Percentiles rank a stretch among this genome's conserved stretches.
Conservation (phyloP, 2,329 filamentous ascomycete species). For the Ophiostoma novo-ulmi region DNA sequence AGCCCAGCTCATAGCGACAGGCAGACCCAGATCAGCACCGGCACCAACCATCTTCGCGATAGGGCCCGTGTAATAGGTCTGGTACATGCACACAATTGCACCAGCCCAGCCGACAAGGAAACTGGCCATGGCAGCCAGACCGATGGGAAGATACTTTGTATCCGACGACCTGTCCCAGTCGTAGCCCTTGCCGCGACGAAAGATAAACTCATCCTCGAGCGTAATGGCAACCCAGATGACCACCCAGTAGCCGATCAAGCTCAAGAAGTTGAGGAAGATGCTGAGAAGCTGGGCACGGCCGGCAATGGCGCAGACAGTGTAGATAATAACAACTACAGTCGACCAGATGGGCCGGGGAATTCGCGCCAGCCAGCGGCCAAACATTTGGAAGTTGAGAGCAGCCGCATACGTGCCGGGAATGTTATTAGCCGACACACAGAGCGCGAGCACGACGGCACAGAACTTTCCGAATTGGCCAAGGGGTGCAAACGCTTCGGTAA, state of each 20-base stretch:
- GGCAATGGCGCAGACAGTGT: constrained; percentile 59
- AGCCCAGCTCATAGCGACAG: constrained; percentile 29
- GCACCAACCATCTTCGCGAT: constrained; percentile 29
- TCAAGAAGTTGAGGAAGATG: constrained; percentile 65
- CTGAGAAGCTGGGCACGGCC: constrained; percentile 55
- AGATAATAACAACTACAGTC: constrained; percentile 56
- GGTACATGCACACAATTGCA: constrained; percentile 61
- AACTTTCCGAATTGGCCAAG: constrained; percentile 61
- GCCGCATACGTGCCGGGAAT: constrained; percentile 60
- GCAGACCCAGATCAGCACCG: constrained; percentile 30
- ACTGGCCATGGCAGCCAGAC: constrained; percentile 55
- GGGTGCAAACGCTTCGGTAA: constrained; percentile 56
- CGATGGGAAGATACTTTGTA: constrained; percentile 53
- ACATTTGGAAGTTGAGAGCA: constrained; percentile 63
- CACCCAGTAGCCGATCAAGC: constrained; percentile 67
- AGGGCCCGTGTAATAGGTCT: constrained; percentile 65
- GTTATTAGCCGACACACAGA: constrained; percentile 62
- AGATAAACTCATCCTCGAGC: constrained; percentile 58
- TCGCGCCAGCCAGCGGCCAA: constrained; percentile 52
- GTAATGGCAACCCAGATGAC: constrained; percentile 60
- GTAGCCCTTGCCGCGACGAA: constrained; percentile 48
- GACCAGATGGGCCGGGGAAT: constrained; percentile 63
- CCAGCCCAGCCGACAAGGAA: constrained; percentile 63
- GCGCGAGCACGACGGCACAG: constrained; percentile 58
- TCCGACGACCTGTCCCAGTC: constrained; percentile 60